Evolutionary conservation across 345 rosid species (phyloP), one percentile per base, ranked within the genome.

Genomic region (Eucalyptus cladocalyx): DNA sequence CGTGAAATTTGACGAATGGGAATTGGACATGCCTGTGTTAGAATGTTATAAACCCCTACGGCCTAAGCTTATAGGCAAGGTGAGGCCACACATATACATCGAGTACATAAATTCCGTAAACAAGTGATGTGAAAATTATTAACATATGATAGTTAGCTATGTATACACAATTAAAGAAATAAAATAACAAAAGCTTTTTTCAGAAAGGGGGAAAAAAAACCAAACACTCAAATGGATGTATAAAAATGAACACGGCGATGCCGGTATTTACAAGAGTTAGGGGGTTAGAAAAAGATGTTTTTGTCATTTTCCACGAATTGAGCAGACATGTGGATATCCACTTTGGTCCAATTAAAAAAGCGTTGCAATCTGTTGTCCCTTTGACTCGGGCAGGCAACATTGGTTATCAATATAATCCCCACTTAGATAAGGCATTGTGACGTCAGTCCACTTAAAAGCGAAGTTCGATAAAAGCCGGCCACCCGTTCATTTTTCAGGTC

Each of bases 81-180:
- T 5, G 7, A 69, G 2, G 43, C 80, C 80, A 32, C 23, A 8
- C 21, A 69, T 18, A 34, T 3, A 37, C 1, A 19, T 1, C 0
- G 3, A 76, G 43, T 37, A 76, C 1, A 76, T 11, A 40, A 11
- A 76, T 76, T 37, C 2, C 16, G 0, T 37, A 76, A 14, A 37
- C 1, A 3, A 40, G 47, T 6, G 16, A 76, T 3, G 26, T 11
- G 30, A 76, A 13, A 40, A 21, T 3, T 14, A 40, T 76, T 76
- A 12, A 76, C 30, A 21, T 18, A 37, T 4, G 14, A 21, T 76
- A 11, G 28, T 40, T 19, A 37, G 16, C 30, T 11, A 9, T 21
- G 81, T 76, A 21, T 12, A 76, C 0, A 5, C 9, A 76, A 76
- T 11, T 69, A 76, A 21, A 69, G 3, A 40, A 21, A 21, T 23